Evolutionary conservation across 2,329 filamentous ascomycete species (phyloP).

Genomic region (Hypocrella siamensis): DNA sequence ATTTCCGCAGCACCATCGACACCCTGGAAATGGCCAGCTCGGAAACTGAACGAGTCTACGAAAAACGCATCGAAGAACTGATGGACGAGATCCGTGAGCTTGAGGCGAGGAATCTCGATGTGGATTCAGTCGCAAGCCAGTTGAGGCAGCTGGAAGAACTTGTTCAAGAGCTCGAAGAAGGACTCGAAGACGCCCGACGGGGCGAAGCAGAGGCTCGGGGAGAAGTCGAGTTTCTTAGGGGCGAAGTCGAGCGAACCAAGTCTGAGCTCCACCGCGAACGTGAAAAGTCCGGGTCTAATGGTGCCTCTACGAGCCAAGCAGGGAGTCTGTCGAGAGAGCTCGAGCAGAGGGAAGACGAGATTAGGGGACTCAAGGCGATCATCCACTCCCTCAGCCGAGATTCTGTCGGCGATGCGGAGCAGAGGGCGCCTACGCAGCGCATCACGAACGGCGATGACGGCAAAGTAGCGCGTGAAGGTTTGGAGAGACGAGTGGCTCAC

Average conservation of each 20-base stretch:
- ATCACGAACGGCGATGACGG: conserved; percentile 11
- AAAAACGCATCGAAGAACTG: conserved; percentile 77
- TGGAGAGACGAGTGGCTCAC: conserved; percentile 70
- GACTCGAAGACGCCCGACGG: conserved; percentile 81
- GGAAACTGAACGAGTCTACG: conserved; percentile 91
- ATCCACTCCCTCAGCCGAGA: conserved; percentile 88
- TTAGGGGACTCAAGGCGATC: conserved; percentile 90
- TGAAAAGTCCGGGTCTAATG: conserved; percentile 47
- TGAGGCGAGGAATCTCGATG: conserved; percentile 71
- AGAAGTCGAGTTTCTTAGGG: conserved; percentile 87
- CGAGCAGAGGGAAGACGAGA: conserved; percentile 93
- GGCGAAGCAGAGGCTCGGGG: conserved; percentile 91
- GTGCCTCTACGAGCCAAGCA: conserved; percentile 24
- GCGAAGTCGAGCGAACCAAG: conserved; percentile 83
- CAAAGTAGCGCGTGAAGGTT: conserved; percentile 36
- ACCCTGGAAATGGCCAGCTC: conserved; percentile 89
- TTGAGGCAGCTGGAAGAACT: conserved; percentile 91
- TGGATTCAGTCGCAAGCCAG: conserved; percentile 79
- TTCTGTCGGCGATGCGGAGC: conserved; percentile 31
- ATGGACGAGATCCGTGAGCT: conserved; percentile 71
- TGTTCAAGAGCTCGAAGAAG: conserved; percentile 92
- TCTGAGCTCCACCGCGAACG: conserved; percentile 78
- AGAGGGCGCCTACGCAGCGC: conserved; percentile 18
- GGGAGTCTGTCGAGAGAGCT: conserved; percentile 53
- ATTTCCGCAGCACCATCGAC: conserved; percentile 94